Evolutionary conservation across 208 protist genomes (phyloP), one percentile per base, ranked within the genome.

Genomic region (Crithidia thermophila): DNA sequence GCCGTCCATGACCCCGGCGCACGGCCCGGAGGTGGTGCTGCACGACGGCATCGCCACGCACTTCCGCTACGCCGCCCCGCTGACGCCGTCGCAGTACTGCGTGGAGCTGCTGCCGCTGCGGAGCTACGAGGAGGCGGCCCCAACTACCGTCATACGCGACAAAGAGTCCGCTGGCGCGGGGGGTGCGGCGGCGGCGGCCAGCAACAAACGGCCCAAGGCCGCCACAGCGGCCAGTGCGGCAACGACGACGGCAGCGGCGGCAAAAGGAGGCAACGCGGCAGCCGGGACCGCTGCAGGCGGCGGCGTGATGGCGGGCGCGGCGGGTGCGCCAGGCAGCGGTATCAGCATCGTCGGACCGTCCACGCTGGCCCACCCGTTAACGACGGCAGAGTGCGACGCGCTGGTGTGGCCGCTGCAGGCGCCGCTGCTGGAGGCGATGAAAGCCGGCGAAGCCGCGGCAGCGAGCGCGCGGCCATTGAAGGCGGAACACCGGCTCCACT

Each of bases 1-100:
- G 20, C 4, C 42, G 23, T 23, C 40, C 14, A 11, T 1, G 20
- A 31, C 20, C 20, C 16, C n/a, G 8, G 1, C 13, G 18, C 30
- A 8, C 13, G 18, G 50, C 14, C 40, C 57, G 10, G 49, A 42
- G 21, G 58, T 86, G 25, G 72, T 81, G 16, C 69, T 74, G 36
- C 66, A 81, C 4, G 76, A 90, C 27, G 49, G 20, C 10, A 53
- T 74, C n/a, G 78, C 84, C 43, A 70, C 63, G 9, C 78, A 68
- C 31, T 83, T 81, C 34, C 64, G 67, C 40, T 84, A 90, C 67
- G 79, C 78, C 1, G 59, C 75, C 31, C 75, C 75, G 36, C 42
- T 93, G n/a, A 36, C 45, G 30, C 81, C 71, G 30, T 55, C 61
- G 11, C 42, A 72, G 45, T 81, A 90, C 70, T 14, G 42, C 30